Base-by-base conservation (phyloP, 75 land plant species). In the Isoetes taiwanensis region DNA sequence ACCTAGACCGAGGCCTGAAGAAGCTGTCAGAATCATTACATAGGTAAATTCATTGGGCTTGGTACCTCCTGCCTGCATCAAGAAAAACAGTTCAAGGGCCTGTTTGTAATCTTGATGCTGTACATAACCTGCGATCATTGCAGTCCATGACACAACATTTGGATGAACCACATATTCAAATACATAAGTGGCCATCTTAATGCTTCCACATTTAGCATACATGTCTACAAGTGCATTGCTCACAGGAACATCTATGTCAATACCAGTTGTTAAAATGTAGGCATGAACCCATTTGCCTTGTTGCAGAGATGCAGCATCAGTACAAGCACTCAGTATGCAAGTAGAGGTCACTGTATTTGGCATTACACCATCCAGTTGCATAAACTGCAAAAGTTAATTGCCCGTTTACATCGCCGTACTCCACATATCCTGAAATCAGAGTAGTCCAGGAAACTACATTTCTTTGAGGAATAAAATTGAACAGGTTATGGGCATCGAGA, bases 211-310 rank as follows among this genome's bases (percentile, higher is more conserved):
- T 32, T 69, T 73, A 9, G 65, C 56, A 31, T 80, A 80, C 79
- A 80, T 80, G 2, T 70, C 41, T 1, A 76, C 3, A 12, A 80
- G 41, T 16, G 72, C 68, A 61, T 67, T 73, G 23, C 20, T 12
- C 37, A 73, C 65, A 28, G 43, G 38, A 2, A 32, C 14, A 64
- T 56, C 64, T 8, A 26, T 6, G 5, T 35, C 21, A 53, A 54
- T 59, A 10, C 52, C 39, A 32, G 58, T 65, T 38, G 68, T 70
- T n/a, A 66, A 6, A 2, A 72, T 54, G 1, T 56, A 23, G 2
- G 67, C 76, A 56, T 80, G 83, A 41, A 76, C 24, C 8, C 61
- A 61, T 34, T 60, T 58, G 20, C 81, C 85, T 23, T 61, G n/a
- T 28, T 38, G 6, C n/a, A 55, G 43, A 30, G 61, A 70, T 52